These are phyloP conservation scores for Trichomonas vaginalis DNA, from an alignment of 208 protist genomes.

Conservation along the genomic window DNA sequence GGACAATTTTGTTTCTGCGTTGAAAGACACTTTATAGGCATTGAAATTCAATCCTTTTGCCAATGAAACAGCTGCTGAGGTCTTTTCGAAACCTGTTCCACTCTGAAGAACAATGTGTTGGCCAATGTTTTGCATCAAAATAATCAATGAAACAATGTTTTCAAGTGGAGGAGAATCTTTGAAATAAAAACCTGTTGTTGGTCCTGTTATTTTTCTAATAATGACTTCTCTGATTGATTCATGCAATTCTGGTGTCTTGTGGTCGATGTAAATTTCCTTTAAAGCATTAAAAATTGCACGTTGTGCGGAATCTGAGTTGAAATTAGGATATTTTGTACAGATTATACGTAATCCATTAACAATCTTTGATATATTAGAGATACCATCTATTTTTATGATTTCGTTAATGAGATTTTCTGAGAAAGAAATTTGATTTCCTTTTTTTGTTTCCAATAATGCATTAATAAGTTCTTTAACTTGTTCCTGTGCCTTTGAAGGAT, in stretches of 20 bases:
- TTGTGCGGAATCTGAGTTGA: too few species aligned
- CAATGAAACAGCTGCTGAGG: neutral
- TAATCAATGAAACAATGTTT: neutral
- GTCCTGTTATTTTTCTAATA: neutral
- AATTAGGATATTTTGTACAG: too few species aligned
- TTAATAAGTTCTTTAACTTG: too few species aligned
- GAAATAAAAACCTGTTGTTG: neutral
- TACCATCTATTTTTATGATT: too few species aligned
- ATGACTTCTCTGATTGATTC: neutral
- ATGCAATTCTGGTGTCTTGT: neutral
- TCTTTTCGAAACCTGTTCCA: neutral
- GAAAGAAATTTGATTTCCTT: too few species aligned
- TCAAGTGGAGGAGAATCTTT: neutral
- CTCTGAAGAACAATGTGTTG: neutral
- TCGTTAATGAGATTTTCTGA: too few species aligned
- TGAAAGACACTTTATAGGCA: neutral
- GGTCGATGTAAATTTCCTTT: neutral
- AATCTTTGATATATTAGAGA: too few species aligned
- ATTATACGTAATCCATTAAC: too few species aligned
- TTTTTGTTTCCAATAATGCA: too few species aligned
- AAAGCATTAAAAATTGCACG: neutral
- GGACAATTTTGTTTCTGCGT: neutral
- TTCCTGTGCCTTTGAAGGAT: too few species aligned
- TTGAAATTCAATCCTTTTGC: neutral
- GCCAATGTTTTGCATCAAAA: neutral